A percentile compares a stretch with the other conserved stretches of the same genome.
phyloP scores from a whole-genome alignment of 306 rosid genomes.

The Casuarina cunninghamiana region DNA sequence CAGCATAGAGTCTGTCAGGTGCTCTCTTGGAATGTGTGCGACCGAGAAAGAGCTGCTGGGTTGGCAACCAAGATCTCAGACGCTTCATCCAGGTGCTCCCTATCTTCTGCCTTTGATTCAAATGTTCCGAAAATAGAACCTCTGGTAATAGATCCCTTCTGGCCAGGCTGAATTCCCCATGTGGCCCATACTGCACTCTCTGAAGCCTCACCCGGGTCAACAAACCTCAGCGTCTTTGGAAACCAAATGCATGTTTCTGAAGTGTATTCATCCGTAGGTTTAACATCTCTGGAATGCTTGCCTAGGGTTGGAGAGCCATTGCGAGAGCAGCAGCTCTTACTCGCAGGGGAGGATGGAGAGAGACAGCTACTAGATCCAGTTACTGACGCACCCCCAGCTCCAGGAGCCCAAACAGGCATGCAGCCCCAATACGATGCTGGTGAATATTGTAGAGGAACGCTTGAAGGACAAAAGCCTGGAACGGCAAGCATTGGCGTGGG shows the following conservation, averaged over 20 bases:
- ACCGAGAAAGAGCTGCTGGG: slow-evolving; percentile 36
- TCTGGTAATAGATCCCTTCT: slow-evolving; percentile 17
- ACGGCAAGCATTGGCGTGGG: slow-evolving; percentile 45
- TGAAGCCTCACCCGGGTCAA: slow-evolving; percentile 44
- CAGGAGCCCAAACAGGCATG: slow-evolving; percentile 36
- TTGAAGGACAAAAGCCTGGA: slow-evolving; percentile 47
- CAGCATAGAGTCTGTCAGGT: slow-evolving; percentile 27
- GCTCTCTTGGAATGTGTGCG: slow-evolving; percentile 38
- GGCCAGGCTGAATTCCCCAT: slow-evolving; percentile 31
- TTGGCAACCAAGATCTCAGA: slow-evolving; percentile 50
- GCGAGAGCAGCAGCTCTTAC: slow-evolving; percentile 43
- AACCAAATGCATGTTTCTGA: slow-evolving; percentile 38
- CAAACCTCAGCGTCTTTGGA: slow-evolving; percentile 50
- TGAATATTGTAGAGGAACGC: slow-evolving; percentile 48
- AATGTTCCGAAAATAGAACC: slow-evolving; percentile 6
- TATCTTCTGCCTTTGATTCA: slow-evolving; percentile 36
- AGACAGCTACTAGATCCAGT: slow-evolving; percentile 42
- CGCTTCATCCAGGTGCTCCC: slow-evolving; percentile 27
- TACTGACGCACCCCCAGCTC: slow-evolving; percentile 32
- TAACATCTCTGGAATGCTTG: slow-evolving; percentile 53
- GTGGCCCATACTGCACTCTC: slow-evolving; percentile 41
- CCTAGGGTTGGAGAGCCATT: slow-evolving; percentile 52
- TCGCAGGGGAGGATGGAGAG: slow-evolving; percentile 44
- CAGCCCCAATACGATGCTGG: slow-evolving; percentile 51
- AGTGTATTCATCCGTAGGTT: slow-evolving; percentile 39